Base-by-base conservation (phyloP, 2,329 filamentous ascomycete species). In the Claviceps sp. region DNA sequence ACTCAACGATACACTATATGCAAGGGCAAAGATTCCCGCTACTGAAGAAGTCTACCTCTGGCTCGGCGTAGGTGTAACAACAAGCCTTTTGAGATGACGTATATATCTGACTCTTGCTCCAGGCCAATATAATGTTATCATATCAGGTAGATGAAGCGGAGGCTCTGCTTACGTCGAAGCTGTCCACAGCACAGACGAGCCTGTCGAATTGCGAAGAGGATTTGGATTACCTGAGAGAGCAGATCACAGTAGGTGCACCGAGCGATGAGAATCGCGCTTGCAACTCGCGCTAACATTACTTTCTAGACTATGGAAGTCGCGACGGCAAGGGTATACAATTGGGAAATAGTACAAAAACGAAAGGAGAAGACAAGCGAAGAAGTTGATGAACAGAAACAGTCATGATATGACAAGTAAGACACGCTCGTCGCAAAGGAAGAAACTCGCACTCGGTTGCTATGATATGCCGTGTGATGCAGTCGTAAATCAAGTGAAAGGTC, bases 291-390 rank as follows among this genome's bases (percentile, higher is more conserved):
- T 52, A 36, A 55, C 45, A 23, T 16, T 26, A 36, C 20, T 7
- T 44, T 40, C n/a, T 17, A 94, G 88, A 96, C 90, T 0, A 84
- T 98, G 74, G 93, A 98, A 69, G 93, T 98, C 37, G 93, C 93
- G 4, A 89, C 91, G 42, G 93, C 93, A 22, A 79, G 93, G 57
- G 90, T 98, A n/a, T 97, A 98, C 70, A 98, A 98, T 69, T 97
- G 93, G 91, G 93, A 98, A 63, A 89, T 98, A 4, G 88, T 91
- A 44, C 87, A 95, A 73, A 88, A 94, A 70, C 78, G 93, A 60
- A 96, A 95, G 74, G 89, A 95, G 55, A 93, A 89, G 67, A 75
- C 71, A 3, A 82, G 85, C 40, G 78, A 81, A 56, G 81, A 73
- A 49, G 68, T 69, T 53, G 66, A 34, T 34, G 29, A 64, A 44